phyloP scores from a whole-genome alignment of 768 basidiomycete genomes.

The Termitomyces eurrhizus region DNA sequence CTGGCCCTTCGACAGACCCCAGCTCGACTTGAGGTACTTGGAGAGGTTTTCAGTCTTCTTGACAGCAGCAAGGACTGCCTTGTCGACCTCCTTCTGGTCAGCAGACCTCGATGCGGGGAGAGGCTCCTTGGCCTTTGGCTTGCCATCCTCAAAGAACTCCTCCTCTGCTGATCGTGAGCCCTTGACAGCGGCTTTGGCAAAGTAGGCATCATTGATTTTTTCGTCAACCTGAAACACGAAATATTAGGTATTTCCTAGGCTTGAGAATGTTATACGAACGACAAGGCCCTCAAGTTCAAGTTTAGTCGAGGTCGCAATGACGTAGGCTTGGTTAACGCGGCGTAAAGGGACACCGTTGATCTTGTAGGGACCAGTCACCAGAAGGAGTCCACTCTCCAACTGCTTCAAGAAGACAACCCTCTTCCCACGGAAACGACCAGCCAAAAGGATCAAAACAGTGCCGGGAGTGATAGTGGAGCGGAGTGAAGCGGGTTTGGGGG shows the following conservation, averaged over 20 bases:
- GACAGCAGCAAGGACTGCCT: conserved; percentile 72
- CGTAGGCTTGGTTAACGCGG: conserved; percentile 98
- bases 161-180: conserved; percentile 81
- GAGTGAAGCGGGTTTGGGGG: conserved; percentile 70
- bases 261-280: conserved; percentile 40
- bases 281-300: conserved; percentile 73
- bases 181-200: conserved; percentile 74
- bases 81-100: conserved; percentile 89
- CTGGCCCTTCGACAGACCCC: conserved; percentile 95
- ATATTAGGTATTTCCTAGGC: neutral
- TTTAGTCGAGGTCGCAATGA: conserved; percentile 96
- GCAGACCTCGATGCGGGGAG: conserved; percentile 83
- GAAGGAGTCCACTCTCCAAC: conserved; percentile 83
- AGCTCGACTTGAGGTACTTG: conserved; percentile 91
- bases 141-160: conserved; percentile 95
- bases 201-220: conserved; percentile 93
- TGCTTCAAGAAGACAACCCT: conserved; percentile 98
- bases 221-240: conserved; percentile 59
- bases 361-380: conserved; percentile 98
- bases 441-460: conserved; percentile 92
- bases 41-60: conserved; percentile 88
- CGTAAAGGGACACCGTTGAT: conserved; percentile 97
- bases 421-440: conserved; percentile 97
- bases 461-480: conserved; percentile 91
- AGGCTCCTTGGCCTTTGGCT: conserved; percentile 84